Evolutionary conservation across 768 basidiomycete genomes (phyloP).

Genomic region (Russula earlei): DNA sequence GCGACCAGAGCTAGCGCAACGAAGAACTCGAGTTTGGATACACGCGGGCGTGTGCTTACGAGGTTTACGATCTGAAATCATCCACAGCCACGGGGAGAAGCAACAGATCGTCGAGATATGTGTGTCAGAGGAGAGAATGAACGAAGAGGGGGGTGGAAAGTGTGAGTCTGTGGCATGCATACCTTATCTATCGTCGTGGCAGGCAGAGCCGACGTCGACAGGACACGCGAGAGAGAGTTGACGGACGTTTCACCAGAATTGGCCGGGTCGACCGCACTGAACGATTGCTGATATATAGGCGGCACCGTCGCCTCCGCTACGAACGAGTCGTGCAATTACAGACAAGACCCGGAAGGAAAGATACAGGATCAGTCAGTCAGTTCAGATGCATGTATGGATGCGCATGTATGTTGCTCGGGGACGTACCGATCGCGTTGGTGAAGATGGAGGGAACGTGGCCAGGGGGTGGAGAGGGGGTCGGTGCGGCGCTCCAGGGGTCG

Average conservation of each 20-base stretch:
- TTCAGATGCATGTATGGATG: neutral
- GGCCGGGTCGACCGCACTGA: conserved; percentile 60
- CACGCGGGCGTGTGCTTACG: conserved; percentile 68
- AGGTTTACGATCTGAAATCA: conserved; percentile 75
- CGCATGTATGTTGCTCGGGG: neutral
- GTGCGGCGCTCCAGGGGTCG: conserved; percentile 69
- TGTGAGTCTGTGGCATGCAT: too few relatives aligned
- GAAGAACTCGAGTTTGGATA: conserved; percentile 87
- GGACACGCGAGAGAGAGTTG: conserved; percentile 69
- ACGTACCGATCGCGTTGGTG: conserved; percentile 26
- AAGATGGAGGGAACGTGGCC: conserved; percentile 30
- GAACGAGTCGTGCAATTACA: neutral
- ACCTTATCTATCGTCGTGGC: conserved; percentile 81
- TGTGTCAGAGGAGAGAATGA: too few relatives aligned
- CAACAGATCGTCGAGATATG: neutral
- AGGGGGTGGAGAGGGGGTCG: conserved; percentile 57
- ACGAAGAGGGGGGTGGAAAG: too few relatives aligned
- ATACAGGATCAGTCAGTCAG: neutral
- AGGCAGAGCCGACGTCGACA: conserved; percentile 68
- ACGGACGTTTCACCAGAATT: conserved; percentile 74
- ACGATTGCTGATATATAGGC: conserved; percentile 63
- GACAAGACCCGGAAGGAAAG: too few relatives aligned
- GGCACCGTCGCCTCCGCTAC: conserved; percentile 76
- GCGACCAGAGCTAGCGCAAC: conserved; percentile 84
- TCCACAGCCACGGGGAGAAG: neutral